Evolutionary conservation across 139 green algal genomes (phyloP).

Genomic region (Parachlorella kessleri): DNA sequence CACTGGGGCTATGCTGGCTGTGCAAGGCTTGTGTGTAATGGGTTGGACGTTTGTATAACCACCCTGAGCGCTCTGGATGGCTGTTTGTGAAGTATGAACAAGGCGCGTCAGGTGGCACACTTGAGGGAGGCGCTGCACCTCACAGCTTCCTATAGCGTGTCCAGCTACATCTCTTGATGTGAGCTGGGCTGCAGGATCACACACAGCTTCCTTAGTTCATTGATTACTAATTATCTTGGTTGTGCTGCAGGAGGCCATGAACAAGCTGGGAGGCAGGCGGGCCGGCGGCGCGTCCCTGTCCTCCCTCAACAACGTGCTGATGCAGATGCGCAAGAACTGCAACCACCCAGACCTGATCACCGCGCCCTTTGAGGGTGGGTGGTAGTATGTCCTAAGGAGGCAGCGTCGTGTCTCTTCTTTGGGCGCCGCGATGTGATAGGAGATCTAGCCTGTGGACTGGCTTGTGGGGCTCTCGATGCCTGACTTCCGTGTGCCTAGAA

Average conservation of each 20-base stretch:
- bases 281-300: conserved; percentile 12
- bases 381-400: neutral
- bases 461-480: no score
- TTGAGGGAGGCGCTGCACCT: no score
- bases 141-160: no score
- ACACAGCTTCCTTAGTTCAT: no score
- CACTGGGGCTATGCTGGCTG: neutral
- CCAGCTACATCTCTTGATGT: no score
- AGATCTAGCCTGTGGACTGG: no score
- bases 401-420: no score
- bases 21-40: neutral
- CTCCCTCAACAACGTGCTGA: conserved; percentile 96
- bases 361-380: conserved; percentile 48
- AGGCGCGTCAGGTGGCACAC: no score
- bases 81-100: neutral
- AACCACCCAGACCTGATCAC: conserved; percentile 99
- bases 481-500: no score
- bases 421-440: no score
- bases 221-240: no score
- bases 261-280: conserved; percentile 3
- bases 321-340: conserved; percentile 97
- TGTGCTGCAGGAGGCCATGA: conserved; percentile 46
- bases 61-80: neutral
- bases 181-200: no score
- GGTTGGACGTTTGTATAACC: neutral